Base-by-base conservation (phyloP, 179 eudicot species). In the Carnegiea gigantea region DNA sequence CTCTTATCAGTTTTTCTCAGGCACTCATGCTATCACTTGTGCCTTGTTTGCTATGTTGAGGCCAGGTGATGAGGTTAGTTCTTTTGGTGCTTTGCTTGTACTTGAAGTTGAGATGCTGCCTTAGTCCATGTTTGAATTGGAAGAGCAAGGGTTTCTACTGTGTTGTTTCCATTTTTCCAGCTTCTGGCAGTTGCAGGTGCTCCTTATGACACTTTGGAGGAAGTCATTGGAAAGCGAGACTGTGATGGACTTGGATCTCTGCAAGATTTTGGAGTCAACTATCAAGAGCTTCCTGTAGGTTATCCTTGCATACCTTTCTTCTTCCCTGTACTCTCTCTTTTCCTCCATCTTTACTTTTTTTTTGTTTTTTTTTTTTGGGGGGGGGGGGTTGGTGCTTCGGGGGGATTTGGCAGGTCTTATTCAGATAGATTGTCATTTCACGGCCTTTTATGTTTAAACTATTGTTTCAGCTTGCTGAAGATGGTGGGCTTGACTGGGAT, bases 11-110 rank as follows among this genome's bases (percentile, higher is more conserved):
- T 95, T 94, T 84, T 95, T 95, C 87, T 95, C 99, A 86, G 99
- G 99, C 70, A 95, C 99, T 80, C 99, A 95, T 90, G 99, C 99
- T 48, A 95, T 95, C 86, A 92, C 98, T 64, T 95, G 99, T 90
- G 99, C 98, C 38, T 86, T 95, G 86, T 95, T 95, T 90, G 98
- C 97, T 84, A 91, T 95, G 76, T 87, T 95, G 60, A 90, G 99
- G 88, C 99, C 99, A 24, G 94, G 95, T 53, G 93, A 95, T 82
- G 98, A 95, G 95, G 99, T 95, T 79, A 76, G 87, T 77, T 77
- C 67, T 15, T 72, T 48, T 79, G 46, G 70, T 73, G 48, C 24
- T 75, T 54, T 85, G 44, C 57, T 76, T 68, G 46, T 70, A 18
- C 15, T 65, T 28, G 51, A 76, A 53, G 26, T 78, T 24, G 40